These are phyloP conservation scores for Funneliformis geosporum DNA, from an alignment of 192 early-diverging fungal genomes.

Conservation along the genomic window DNA sequence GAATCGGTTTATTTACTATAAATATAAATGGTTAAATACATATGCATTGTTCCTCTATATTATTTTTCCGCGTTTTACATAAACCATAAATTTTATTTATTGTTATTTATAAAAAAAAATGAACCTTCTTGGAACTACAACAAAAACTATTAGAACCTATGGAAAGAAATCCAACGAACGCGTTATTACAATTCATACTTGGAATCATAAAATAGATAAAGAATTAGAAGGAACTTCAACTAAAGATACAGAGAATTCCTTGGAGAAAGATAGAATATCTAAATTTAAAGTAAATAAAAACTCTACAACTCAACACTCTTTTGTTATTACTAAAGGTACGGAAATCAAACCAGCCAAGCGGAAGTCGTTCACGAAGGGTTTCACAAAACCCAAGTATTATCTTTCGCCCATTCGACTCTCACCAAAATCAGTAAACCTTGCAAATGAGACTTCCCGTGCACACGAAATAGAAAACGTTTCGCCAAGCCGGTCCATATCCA, in stretches of 20 bases:
- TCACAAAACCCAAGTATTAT: constrained; percentile 4
- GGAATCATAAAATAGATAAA: background rate
- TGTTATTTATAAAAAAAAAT: constrained; percentile 6
- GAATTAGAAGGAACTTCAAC: background rate
- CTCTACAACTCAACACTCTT: too few relatives aligned
- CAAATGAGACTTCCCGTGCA: too few relatives aligned
- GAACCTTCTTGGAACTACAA: background rate
- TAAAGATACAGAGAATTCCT: background rate
- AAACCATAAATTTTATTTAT: background rate
- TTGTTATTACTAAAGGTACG: background rate
- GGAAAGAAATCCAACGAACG: constrained; percentile 24
- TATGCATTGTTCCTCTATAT: too few relatives aligned
- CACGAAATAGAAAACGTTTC: background rate
- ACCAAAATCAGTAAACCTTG: background rate
- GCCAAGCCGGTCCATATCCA: background rate
- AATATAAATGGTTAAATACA: too few relatives aligned
- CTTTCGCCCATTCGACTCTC: background rate
- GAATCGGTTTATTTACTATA: background rate
- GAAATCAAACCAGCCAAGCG: background rate
- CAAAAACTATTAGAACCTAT: constrained; percentile 29
- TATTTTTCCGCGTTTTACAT: background rate
- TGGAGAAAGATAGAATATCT: background rate
- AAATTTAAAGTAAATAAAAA: background rate
- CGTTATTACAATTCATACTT: background rate
- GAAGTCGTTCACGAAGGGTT: background rate